Base-by-base conservation (phyloP, 306 rosid genomes). In the Begonia peltatifolia region DNA sequence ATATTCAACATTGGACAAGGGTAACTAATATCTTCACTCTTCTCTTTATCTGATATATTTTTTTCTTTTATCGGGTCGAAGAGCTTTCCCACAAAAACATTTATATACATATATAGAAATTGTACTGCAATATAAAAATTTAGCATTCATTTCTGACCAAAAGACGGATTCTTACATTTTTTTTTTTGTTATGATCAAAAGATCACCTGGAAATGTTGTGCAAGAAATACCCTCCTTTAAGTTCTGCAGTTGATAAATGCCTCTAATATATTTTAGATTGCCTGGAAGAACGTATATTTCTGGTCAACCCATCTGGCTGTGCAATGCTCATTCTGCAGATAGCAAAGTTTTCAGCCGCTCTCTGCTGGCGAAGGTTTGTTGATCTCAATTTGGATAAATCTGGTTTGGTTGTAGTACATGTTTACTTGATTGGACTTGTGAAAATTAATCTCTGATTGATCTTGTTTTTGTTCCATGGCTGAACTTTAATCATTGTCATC, bases 1-100 rank as follows among this genome's bases (percentile, higher is more conserved):
- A 64, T 66, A 47, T 87, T 80, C 84, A 70, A 83, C 63, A 55
- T 68, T 64, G 96, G 94, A 70, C 83, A 83, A 70, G 96, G 94
- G 96, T 87, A 77, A 68, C 13, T 2, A 48, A 30, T 30, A 6
- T 36, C 56, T 65, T 25, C 23, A 16, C 55, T 56, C 18, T 57
- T 46, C 53, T 57, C 50, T 13, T 22, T 47, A 41, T 18, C 53
- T 20, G 12, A 42, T 42, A 12, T 44, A 22, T 50, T 25, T 47
- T 49, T 63, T 30, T 38, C 58, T 60, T 25, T 61, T 50, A 12
- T 65, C 54, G 2, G 0, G 23, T 20, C 23, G 23, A 20, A 20
- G 23, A 20, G 23, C 23, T 20, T 20, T 20, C 23, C 23, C 23
- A 20, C 23, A 2, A 20, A 20, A 20, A 20, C 2, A 20, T 2